Percentiles rank a stretch among this genome's conserved stretches.
Evolutionary conservation across 805 yeast genomes (phyloP).

Genomic region (Saccharomycopsis schoenii): DNA sequence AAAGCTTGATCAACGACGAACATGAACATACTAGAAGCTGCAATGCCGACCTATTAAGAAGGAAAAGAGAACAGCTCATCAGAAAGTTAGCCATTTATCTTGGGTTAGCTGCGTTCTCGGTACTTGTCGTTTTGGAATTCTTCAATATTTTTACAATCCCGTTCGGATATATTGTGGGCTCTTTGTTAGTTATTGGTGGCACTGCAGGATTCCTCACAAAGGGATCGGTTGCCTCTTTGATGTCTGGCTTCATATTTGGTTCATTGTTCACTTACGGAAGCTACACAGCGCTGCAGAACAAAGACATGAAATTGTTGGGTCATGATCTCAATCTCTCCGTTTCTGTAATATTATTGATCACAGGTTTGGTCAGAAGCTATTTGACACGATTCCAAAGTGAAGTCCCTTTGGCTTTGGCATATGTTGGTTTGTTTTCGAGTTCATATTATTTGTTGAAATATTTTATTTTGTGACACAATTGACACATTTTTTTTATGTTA

Average conservation of each 20-base stretch:
- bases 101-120: neutral
- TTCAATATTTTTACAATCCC: constrained; percentile 6
- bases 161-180: constrained; percentile 12
- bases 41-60: constrained; percentile 1
- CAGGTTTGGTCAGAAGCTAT: constrained; percentile 5
- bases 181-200: constrained; percentile 5
- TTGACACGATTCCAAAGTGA: constrained; percentile 6
- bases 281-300: neutral
- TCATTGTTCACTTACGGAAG: constrained; percentile 1
- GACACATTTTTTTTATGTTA: too few species aligned
- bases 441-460: constrained; percentile 4
- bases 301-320: constrained; percentile 2
- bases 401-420: constrained; percentile 7
- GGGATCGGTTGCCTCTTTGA: constrained; percentile 5
- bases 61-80: neutral
- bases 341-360: constrained; percentile 6
- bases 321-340: constrained; percentile 2
- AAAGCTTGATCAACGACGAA: constrained; percentile 3
- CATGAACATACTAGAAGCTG: constrained; percentile 10
- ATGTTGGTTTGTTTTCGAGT: constrained; percentile 7
- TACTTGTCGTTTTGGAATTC: constrained; percentile 3
- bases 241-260: constrained; percentile 5
- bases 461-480: neutral
- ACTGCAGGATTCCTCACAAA: constrained; percentile 3
- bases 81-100: neutral